Base-by-base conservation (phyloP, 176 grass and related monocot species). In the Triticum turgidum region DNA sequence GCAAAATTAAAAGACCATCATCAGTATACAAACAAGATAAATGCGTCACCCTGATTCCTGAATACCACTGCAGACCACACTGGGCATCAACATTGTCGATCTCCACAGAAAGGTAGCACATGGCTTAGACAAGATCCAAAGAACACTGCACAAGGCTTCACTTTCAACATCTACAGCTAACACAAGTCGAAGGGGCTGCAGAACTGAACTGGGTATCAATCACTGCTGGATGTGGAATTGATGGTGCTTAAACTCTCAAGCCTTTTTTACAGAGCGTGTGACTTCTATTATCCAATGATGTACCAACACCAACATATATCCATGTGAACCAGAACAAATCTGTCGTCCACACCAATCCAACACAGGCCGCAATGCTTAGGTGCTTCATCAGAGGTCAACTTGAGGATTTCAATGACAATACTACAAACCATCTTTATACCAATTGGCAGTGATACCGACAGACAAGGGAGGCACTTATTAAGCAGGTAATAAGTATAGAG, bases 371-470 rank as follows among this genome's bases (percentile, higher is more conserved):
- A 91, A 91, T 78, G 82, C 54, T 83, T 85, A 80, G 96, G 92
- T 92, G 84, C 80, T 85, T 62, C 88, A 93, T 89, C 84, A 93
- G 84, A 89, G 82, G 79, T 89, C 86, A 87, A 68, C 67, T 88
- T 29, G 63, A 45, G 79, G 73, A 89, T 65, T 65, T 73, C 78
- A 84, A 30, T 80, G 68, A 79, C 64, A 34, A 65, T 65, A 75
- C 83, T 92, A 73, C 30, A 84, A 76, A 86, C 69, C 86, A 86
- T 88, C 78, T 72, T 82, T 76, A 42, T 38, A 87, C 84, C 65
- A 87, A 78, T 84, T 92, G 79, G 89, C 92, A 94, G 95, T 94
- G 92, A 90, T 98, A 93, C 82, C 68, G 59, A 82, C 70, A 89
- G n/a, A 81, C 44, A 61, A 90, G 88, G 87, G 69, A 89, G 88